These are phyloP conservation scores for Acanthochlamys bracteata DNA, from an alignment of 106 monocot species.

Conservation along the genomic window DNA sequence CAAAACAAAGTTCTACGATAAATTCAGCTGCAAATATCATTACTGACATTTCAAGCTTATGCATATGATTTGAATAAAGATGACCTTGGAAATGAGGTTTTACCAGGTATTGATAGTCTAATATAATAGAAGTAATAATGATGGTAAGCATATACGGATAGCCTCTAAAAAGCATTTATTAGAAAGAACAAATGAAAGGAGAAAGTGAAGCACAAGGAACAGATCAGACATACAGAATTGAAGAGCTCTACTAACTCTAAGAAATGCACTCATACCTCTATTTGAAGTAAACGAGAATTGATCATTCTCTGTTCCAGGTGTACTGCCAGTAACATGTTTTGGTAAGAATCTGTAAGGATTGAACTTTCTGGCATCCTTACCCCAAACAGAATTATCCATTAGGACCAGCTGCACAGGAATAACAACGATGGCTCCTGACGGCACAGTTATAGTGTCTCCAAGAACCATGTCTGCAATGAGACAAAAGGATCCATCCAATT, in stretches of 20 bases:
- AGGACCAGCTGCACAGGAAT: conserved; percentile 60
- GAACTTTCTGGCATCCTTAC: conserved; percentile 46
- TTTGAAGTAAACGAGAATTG: neutral
- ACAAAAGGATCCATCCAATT: neutral
- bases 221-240: neutral
- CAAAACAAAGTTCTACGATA: too few relatives aligned
- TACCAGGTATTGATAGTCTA: too few relatives aligned
- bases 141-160: too few relatives aligned
- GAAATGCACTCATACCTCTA: conserved; percentile 4
- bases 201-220: neutral
- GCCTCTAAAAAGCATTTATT: too few relatives aligned
- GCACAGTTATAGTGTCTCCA: conserved; percentile 27
- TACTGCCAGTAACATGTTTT: neutral
- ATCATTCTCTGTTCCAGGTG: conserved; percentile 3
- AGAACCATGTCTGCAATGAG: conserved; percentile 39
- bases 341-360: conserved; percentile 45
- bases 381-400: conserved; percentile 52
- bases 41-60: too few relatives aligned
- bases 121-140: too few relatives aligned
- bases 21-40: too few relatives aligned
- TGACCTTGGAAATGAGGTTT: too few relatives aligned
- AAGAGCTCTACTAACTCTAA: neutral
- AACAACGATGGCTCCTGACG: conserved; percentile 51
- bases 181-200: too few relatives aligned
- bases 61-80: too few relatives aligned